phyloP scores from a whole-genome alignment of 768 basidiomycete genomes.

The Lentinula sp. region DNA sequence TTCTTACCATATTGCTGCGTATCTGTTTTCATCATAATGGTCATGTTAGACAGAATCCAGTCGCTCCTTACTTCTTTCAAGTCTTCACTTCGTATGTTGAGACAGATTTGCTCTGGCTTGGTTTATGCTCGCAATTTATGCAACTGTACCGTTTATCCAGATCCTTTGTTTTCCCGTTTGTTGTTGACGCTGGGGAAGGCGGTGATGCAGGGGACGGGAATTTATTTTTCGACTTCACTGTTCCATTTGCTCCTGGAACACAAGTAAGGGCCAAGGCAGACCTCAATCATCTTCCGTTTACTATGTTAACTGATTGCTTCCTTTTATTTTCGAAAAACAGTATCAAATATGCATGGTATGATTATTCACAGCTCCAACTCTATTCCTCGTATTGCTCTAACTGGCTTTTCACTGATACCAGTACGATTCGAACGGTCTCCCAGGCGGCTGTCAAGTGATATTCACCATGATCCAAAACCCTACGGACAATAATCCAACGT shows the following conservation, averaged over 20 bases:
- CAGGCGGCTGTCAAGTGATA: constrained; percentile 47
- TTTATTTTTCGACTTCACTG: constrained; percentile 28
- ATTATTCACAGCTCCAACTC: not conserved
- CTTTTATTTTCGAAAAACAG: constrained; percentile 13
- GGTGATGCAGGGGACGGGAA: constrained; percentile 19
- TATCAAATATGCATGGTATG: constrained; percentile 56
- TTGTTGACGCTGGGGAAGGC: constrained; percentile 31
- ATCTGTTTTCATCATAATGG: not conserved
- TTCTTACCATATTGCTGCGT: not conserved
- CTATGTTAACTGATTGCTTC: not conserved
- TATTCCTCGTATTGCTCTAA: not conserved
- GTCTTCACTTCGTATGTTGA: constrained; percentile 37
- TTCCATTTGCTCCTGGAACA: constrained; percentile 45
- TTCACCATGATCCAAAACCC: constrained; percentile 43
- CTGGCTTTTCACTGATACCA: constrained; percentile 11
- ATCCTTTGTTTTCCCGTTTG: constrained; percentile 34
- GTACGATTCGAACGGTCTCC: constrained; percentile 39
- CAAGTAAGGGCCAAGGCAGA: constrained; percentile 16
- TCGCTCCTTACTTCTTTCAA: constrained; percentile 43
- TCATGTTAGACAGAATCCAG: constrained; percentile 32
- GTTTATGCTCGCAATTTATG: too few relatives aligned
- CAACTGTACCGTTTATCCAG: constrained; percentile 15
- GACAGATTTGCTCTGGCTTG: constrained; percentile 1
- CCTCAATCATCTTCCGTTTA: not conserved
- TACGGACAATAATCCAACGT: constrained; percentile 24